Evolutionary conservation across 2,329 filamentous ascomycete genomes (phyloP), one percentile per base, ranked within the genome.

Genomic region (Cercospora citrullina): DNA sequence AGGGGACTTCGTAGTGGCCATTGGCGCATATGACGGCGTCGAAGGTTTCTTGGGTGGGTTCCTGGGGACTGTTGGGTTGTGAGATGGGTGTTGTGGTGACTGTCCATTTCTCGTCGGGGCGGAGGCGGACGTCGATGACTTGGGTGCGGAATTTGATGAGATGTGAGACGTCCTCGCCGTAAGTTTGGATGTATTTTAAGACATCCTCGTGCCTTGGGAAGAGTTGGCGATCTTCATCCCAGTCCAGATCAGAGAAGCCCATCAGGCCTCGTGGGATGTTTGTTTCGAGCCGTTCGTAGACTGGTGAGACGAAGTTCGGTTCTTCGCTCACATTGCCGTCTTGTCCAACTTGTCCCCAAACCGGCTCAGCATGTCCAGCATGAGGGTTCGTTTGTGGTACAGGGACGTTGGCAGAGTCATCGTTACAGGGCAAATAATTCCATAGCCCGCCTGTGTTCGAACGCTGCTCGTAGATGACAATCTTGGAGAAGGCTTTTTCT

Each of bases 401-500:
- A 1, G 74, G 71, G 57, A 82, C 78, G 10, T 76, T 74, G 72
- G 84, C 72, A 76, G 85, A 68, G 76, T 81, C 72, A 73, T 85
- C 69, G 77, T 83, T 75, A 45, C 67, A 69, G 1, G 83, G 81
- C 70, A 85, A 89, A 78, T 96, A 93, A 75, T 93, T 90, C 94
- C 94, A 98, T 9, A 95, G 87, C 2, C 95, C 94, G 66, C 93
- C 94, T 6, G 91, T 86, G 59, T 87, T 85, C 55, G 85, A 82
- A 72, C 93, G 89, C 79, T 97, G 92, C 79, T 98, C 95, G 75
- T 91, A 96, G 45, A 97, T 80, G 68, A 89, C 87, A 68, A 98
- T 89, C 31, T 83, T 85, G 12, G 88, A 81, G 75, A 95, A 95
- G 1, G 77, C 83, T 75, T 84, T 90, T 74, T 91, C 93, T 0